Conservation (phyloP, 2,329 filamentous ascomycete genomes). For the Arthroderma sp. region DNA sequence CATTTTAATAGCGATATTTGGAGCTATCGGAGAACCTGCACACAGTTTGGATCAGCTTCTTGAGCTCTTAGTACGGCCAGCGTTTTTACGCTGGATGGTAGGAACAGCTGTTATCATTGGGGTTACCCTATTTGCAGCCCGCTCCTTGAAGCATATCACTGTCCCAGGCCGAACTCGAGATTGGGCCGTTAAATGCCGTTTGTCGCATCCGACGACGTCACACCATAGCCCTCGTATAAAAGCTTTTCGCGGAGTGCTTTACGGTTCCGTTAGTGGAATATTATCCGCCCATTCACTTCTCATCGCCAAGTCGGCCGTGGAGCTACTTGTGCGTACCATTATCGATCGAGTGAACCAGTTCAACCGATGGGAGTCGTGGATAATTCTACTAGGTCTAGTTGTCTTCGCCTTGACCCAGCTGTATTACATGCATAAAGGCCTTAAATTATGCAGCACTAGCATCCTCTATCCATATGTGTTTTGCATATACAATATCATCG, state of each 20-base stretch:
- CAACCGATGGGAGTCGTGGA: conserved; percentile 87
- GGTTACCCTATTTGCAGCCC: conserved; percentile 49
- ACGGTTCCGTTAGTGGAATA: conserved; percentile 81
- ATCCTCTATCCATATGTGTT: conserved; percentile 95
- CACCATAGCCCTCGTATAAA: conserved; percentile 50
- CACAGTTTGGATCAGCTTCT: conserved; percentile 77
- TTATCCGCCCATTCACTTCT: conserved; percentile 86
- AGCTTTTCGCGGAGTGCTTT: conserved; percentile 68
- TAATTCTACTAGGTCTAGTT: conserved; percentile 70
- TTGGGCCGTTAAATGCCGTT: conserved; percentile 15
- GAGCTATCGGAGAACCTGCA: conserved; percentile 82
- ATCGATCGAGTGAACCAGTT: conserved; percentile 86
- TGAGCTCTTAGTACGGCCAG: conserved; percentile 53
- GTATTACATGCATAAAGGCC: conserved; percentile 85
- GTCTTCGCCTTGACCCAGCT: conserved; percentile 75
- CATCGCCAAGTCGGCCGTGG: conserved; percentile 91
- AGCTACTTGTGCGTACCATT: conserved; percentile 77
- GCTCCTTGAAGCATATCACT: conserved; percentile 27
- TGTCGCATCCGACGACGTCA: conserved; percentile 18
- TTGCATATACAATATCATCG: conserved; percentile 98
- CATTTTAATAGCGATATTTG: conserved; percentile 85
- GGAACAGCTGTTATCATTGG: conserved; percentile 62
- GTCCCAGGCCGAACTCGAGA: conserved; percentile 18
- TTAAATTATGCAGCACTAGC: conserved; percentile 90
- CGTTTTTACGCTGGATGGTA: conserved; percentile 83